Evolutionary conservation across 805 yeast genomes (phyloP), one percentile per base, ranked within the genome.

Genomic region (Lipomyces japonicus): DNA sequence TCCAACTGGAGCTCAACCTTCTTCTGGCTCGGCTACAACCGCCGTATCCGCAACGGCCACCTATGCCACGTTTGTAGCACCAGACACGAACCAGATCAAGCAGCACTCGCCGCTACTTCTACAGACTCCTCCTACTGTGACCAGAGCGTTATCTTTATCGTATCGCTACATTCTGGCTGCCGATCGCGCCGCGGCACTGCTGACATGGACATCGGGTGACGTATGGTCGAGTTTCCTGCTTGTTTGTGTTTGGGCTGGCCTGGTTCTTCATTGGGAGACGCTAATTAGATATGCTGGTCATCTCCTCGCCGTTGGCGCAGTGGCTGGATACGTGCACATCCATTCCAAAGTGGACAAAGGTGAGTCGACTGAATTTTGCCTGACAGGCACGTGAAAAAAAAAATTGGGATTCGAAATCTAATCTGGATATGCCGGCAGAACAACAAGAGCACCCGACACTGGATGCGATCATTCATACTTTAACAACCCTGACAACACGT

Each of bases 141-240:
- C 95, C 26, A 85, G 86, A 60, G 86, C 93, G 2, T 74, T 91
- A 44, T 79, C 89, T 35, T 76, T 80, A 53, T 80, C 95, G 7
- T 90, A 91, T 65, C 97, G 97, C 1, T 87, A 87, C 64, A 72
- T 91, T 38, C 74, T 86, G 35, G 77, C 85, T 1, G 79, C 82
- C 7, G 88, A 90, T 65, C 80, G 81, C 58, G 55, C 78, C 1
- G 72, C 89, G 48, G 81, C 86, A 38, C 74, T 89, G 35, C 67
- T 86, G 32, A 90, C 97, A 0, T 91, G 98, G 98, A 86, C 97
- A 2, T 81, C 82, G 55, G 90, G 85, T 32, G 93, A 87, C 65
- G 73, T 77, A 30, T 88, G 91, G 87, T 69, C 82, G 48, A 80
- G 88, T 61, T 71, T 85, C 18, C 73, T 88, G 24, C 61, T 84